Conservation (phyloP, 495 filamentous ascomycete genomes). For the Aspergillus conjunctus region DNA sequence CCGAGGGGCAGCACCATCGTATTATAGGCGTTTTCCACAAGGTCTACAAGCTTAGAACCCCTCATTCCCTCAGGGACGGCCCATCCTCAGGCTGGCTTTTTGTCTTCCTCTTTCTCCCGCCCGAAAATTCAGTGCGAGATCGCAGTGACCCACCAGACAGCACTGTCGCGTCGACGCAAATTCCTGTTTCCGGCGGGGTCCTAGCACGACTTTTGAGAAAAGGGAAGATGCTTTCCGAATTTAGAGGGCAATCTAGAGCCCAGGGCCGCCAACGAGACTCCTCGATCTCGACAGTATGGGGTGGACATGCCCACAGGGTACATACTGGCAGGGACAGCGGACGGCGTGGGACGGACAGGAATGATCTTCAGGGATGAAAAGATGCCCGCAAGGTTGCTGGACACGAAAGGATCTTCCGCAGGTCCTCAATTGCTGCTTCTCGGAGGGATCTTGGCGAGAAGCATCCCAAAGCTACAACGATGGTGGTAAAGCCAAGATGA, state of each 20-base stretch:
- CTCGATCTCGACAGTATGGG: background rate
- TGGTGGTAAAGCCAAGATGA: too few relatives aligned
- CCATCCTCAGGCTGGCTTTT: background rate
- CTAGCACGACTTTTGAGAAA: background rate
- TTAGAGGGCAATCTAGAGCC: background rate
- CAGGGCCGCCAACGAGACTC: background rate
- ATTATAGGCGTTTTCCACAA: background rate
- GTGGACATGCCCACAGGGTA: background rate
- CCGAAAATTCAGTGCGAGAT: background rate
- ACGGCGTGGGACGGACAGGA: background rate
- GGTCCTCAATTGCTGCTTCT: constrained; percentile 13
- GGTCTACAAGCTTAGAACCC: background rate
- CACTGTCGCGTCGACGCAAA: background rate
- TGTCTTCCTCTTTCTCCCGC: background rate
- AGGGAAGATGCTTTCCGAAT: background rate
- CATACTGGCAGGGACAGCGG: background rate
- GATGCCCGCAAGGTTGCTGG: constrained; percentile 19
- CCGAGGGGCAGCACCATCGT: constrained; percentile 1
- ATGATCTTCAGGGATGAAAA: constrained; percentile 14
- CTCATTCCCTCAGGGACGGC: too few relatives aligned
- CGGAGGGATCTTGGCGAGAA: constrained; percentile 6
- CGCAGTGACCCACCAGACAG: background rate
- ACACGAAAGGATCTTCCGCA: background rate
- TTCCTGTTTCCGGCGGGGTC: background rate
- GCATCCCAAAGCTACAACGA: too few relatives aligned